Evolutionary conservation across 2,329 filamentous ascomycete species (phyloP).

Genomic region (Diaporthe vaccinii): DNA sequence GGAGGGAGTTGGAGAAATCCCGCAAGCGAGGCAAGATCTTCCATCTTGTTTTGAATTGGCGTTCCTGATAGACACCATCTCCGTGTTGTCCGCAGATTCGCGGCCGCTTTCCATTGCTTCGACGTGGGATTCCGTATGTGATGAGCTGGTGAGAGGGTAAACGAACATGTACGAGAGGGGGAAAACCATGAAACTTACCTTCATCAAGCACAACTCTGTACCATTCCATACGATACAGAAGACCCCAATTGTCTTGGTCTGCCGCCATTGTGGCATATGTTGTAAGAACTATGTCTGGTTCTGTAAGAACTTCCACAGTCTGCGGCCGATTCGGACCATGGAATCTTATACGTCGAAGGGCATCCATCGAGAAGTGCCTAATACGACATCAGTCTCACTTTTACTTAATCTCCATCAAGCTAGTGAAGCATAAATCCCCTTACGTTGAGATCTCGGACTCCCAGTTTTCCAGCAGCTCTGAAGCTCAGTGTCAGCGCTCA

Average conservation of each 20-base stretch:
- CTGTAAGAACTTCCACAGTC: neutral
- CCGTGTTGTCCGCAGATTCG: constrained; percentile 56
- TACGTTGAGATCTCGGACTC: constrained; percentile 6
- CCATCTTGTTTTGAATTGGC: constrained; percentile 66
- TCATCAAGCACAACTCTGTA: constrained; percentile 60
- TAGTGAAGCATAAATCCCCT: neutral
- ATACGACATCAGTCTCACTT: neutral
- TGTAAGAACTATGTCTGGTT: constrained; percentile 56
- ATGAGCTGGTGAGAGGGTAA: constrained; percentile 55
- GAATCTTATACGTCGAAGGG: neutral
- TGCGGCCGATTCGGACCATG: neutral
- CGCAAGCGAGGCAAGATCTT: constrained; percentile 65
- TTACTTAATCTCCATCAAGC: neutral
- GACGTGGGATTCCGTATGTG: constrained; percentile 63
- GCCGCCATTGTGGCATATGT: constrained; percentile 61
- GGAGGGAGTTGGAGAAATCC: constrained; percentile 60
- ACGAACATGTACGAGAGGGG: neutral
- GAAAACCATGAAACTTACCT: constrained; percentile 49
- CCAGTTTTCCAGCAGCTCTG: constrained; percentile 15
- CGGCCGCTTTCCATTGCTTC: constrained; percentile 57
- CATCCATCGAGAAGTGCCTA: neutral
- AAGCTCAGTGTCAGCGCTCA: neutral
- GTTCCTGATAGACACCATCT: constrained; percentile 69
- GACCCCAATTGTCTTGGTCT: constrained; percentile 47
- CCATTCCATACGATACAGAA: constrained; percentile 55